Evolutionary conservation across 2,329 filamentous ascomycete species (phyloP).

Genomic region (Alternaria sp.): DNA sequence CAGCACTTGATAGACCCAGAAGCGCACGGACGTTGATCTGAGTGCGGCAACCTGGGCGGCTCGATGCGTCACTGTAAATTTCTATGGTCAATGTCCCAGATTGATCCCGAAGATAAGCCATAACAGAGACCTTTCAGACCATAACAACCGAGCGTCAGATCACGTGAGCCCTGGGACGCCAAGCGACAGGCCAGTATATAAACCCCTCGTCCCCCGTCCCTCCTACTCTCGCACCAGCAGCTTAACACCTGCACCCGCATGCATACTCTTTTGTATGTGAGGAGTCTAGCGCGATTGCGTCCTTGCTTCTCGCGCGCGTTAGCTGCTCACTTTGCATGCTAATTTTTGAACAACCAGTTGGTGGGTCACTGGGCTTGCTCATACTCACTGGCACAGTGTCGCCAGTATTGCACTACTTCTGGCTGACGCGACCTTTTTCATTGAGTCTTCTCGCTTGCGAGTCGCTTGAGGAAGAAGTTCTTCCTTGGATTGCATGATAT

Average conservation of each 20-base stretch:
- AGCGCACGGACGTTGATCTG: neutral
- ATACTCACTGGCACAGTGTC: constrained; percentile 19
- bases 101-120: neutral
- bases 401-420: constrained; percentile 24
- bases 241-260: no score
- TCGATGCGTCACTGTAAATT: neutral
- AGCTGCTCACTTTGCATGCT: no score
- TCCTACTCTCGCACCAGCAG: neutral
- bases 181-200: neutral
- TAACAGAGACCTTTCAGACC: neutral
- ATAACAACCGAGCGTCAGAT: neutral
- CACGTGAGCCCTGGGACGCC: neutral
- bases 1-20: neutral
- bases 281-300: no score
- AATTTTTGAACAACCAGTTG: no score
- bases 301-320: no score
- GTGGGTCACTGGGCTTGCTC: constrained; percentile 21
- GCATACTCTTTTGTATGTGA: no score
- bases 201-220: neutral
- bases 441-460: constrained; percentile 25
- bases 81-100: neutral
- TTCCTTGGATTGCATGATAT: neutral
- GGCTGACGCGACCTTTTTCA: constrained; percentile 27
- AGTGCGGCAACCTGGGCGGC: neutral
- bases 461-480: constrained; percentile 27